phyloP scores from a whole-genome alignment of 2,329 filamentous ascomycete species.

The Cladosporium halotolerans region DNA sequence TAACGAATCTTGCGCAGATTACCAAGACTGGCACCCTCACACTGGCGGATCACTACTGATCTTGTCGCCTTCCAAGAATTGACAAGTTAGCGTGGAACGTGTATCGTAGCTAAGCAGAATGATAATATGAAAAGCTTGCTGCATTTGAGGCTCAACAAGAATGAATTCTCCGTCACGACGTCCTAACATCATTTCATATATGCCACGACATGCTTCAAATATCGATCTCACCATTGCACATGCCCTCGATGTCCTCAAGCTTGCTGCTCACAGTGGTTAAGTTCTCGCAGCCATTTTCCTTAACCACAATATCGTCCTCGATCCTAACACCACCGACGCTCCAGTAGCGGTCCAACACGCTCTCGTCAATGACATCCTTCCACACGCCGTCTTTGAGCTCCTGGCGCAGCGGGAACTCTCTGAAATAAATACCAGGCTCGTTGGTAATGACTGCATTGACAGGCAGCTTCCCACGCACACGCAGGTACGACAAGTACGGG shows the following conservation, averaged over 20 bases:
- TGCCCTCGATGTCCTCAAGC: constrained; percentile 35
- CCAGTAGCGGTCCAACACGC: constrained; percentile 63
- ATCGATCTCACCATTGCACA: constrained; percentile 3
- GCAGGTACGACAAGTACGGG: constrained; percentile 77
- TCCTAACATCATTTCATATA: not conserved
- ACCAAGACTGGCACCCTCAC: constrained; percentile 62
- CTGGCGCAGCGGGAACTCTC: constrained; percentile 63
- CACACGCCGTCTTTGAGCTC: constrained; percentile 59
- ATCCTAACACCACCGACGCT: constrained; percentile 82
- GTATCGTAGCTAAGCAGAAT: not conserved
- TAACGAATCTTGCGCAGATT: constrained; percentile 30
- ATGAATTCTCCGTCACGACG: too few species aligned
- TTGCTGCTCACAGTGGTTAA: constrained; percentile 67
- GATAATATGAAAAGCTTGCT: not conserved
- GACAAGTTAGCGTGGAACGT: not conserved
- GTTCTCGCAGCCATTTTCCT: constrained; percentile 72
- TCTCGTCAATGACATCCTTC: constrained; percentile 58
- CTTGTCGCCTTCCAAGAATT: not conserved
- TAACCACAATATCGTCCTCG: constrained; percentile 81
- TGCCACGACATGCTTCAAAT: not conserved
- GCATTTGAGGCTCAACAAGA: too few species aligned
- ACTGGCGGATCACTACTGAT: constrained; percentile 48
- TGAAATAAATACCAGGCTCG: constrained; percentile 84
- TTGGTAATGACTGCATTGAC: constrained; percentile 79
- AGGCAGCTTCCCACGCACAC: constrained; percentile 52